Evolutionary conservation across 2,329 filamentous ascomycete species (phyloP).

Genomic region (Chalaropsis thielavioides): DNA sequence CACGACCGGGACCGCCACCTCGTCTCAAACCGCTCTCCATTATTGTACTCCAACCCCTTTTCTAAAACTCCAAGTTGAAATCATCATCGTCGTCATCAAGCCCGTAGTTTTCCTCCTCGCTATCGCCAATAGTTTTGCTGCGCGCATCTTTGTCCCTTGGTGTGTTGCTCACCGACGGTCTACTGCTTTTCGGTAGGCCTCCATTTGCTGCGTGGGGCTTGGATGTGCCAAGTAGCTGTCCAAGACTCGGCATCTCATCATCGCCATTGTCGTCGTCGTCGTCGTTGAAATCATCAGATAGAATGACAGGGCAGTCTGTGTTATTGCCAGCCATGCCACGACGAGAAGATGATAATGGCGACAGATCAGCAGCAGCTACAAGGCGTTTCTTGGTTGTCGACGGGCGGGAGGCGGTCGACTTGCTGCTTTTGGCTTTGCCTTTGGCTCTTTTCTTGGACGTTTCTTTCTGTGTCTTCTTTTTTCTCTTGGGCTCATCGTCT

Average conservation of each 20-base stretch:
- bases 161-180: neutral
- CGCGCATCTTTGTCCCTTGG: neutral
- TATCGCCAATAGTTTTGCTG: constrained; percentile 2
- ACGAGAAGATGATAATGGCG: neutral
- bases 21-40: neutral
- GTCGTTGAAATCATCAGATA: neutral
- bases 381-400: neutral
- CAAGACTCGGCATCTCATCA: constrained; percentile 5
- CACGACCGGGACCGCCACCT: too few species aligned
- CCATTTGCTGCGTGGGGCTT: neutral
- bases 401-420: neutral
- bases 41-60: neutral
- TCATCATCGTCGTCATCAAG: constrained; percentile 12
- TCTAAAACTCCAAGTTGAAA: constrained; percentile 9
- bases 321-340: neutral
- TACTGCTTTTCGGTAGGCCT: neutral
- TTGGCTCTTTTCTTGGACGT: neutral
- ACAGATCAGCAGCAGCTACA: neutral
- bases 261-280: neutral
- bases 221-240: neutral
- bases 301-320: neutral
- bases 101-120: constrained; percentile 14
- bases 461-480: constrained; percentile 1
- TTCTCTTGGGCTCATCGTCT: constrained; percentile 5
- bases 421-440: neutral